These are phyloP conservation scores for Penicillium carneum DNA, from an alignment of 2,329 filamentous ascomycete species.

Conservation along the genomic window DNA sequence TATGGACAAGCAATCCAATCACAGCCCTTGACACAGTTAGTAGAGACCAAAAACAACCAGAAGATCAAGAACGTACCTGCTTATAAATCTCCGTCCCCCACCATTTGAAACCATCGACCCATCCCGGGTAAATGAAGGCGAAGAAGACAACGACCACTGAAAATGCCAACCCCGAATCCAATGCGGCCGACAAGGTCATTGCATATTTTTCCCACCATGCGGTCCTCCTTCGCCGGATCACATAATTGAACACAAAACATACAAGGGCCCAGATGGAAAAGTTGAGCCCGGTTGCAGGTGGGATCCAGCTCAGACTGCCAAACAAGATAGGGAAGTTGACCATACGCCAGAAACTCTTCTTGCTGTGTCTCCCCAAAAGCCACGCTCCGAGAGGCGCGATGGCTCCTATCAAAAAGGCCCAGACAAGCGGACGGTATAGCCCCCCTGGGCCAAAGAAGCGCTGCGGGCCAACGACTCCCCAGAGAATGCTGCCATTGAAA, in stretches of 20 bases:
- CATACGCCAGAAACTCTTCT: conserved; percentile 71
- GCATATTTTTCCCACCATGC: conserved; percentile 92
- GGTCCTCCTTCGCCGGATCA: conserved; percentile 71
- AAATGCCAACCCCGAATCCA: conserved; percentile 83
- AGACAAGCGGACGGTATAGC: conserved; percentile 77
- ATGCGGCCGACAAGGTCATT: conserved; percentile 82
- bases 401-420: conserved; percentile 80
- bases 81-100: conserved; percentile 90
- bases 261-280: conserved; percentile 87
- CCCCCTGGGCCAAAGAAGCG: conserved; percentile 82
- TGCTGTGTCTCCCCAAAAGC: conserved; percentile 67
- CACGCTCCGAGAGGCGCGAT: conserved; percentile 77
- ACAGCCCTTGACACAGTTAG: conserved; percentile 63
- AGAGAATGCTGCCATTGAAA: conserved; percentile 88
- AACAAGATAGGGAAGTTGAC: conserved; percentile 85
- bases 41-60: neutral
- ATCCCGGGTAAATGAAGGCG: conserved; percentile 80
- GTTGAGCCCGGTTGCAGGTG: conserved; percentile 82
- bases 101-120: conserved; percentile 77
- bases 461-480: conserved; percentile 83
- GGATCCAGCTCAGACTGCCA: conserved; percentile 83
- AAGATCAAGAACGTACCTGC: conserved; percentile 52
- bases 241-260: conserved; percentile 82
- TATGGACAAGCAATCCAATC: conserved; percentile 84
- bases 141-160: conserved; percentile 86